Evolutionary conservation across 495 filamentous ascomycete species (phyloP).

Genomic region (Massariosphaeria phaeospora): DNA sequence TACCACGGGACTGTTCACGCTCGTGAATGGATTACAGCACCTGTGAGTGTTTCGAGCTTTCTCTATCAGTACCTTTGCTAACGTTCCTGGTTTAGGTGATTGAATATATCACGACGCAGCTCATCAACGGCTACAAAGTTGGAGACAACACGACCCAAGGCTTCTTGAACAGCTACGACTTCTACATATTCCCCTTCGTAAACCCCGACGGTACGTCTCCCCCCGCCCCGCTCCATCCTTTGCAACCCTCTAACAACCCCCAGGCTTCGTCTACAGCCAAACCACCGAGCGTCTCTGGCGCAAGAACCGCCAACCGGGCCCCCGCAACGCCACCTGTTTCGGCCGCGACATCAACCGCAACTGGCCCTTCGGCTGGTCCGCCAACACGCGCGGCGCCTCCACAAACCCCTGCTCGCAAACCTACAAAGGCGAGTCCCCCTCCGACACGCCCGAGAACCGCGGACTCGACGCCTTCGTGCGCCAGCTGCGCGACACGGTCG

Average conservation of each 20-base stretch:
- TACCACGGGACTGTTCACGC: slow-evolving; percentile 60
- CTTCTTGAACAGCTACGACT: slow-evolving; percentile 55
- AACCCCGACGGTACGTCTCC: slow-evolving; percentile 48
- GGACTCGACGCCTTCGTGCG: slow-evolving; percentile 43
- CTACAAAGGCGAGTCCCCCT: slow-evolving; percentile 47
- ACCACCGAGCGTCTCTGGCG: slow-evolving; percentile 56
- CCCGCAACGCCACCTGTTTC: slow-evolving; percentile 43
- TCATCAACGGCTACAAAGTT: slow-evolving; percentile 46
- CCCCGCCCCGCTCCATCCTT: background rate
- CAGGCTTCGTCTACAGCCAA: slow-evolving; percentile 58
- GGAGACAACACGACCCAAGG: slow-evolving; percentile 40
- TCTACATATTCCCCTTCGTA: slow-evolving; percentile 57
- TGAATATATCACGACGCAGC: slow-evolving; percentile 52
- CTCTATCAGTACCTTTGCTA: background rate
- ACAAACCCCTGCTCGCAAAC: slow-evolving; percentile 50
- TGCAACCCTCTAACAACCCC: background rate
- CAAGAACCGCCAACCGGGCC: slow-evolving; percentile 53
- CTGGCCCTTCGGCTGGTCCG: slow-evolving; percentile 52
- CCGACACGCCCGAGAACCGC: slow-evolving; percentile 49
- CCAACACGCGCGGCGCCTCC: slow-evolving; percentile 46
- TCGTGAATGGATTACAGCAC: slow-evolving; percentile 56
- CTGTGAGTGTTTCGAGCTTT: background rate
- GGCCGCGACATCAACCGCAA: slow-evolving; percentile 63
- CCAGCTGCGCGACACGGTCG: slow-evolving; percentile 36
- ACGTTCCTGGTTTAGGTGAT: slow-evolving; percentile 30